phyloP scores from a whole-genome alignment of 352 stramenopile species.

The Globisporangium okanoganense region DNA sequence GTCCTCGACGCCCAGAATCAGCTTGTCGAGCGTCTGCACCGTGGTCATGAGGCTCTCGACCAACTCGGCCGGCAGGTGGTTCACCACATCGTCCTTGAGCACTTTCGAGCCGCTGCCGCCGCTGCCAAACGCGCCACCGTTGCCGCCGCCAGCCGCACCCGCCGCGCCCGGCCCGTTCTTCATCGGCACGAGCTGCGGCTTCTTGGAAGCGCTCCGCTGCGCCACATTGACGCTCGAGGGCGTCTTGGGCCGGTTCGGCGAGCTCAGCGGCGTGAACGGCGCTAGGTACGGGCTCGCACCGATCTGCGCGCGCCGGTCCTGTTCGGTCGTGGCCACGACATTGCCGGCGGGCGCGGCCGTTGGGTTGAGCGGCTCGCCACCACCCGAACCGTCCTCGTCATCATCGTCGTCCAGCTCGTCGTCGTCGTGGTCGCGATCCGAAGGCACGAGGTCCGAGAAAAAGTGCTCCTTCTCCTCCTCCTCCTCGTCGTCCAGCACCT shows the following conservation, averaged over 20 bases:
- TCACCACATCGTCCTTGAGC: constrained; percentile 54
- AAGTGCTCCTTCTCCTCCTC: constrained; percentile 34
- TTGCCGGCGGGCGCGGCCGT: constrained; percentile 4
- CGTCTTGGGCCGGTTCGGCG: constrained; percentile 49
- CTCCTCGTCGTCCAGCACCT: constrained; percentile 27
- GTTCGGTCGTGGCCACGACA: constrained; percentile 20
- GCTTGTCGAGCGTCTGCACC: constrained; percentile 64
- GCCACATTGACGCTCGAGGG: constrained; percentile 31
- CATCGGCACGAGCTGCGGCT: constrained; percentile 57
- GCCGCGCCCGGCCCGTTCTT: constrained; percentile 19
- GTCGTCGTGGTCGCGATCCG: constrained; percentile 12
- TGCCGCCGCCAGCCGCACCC: background rate
- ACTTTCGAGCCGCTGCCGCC: constrained; percentile 22
- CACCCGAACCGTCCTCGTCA: constrained; percentile 5
- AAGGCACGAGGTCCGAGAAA: constrained; percentile 21
- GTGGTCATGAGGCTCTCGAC: constrained; percentile 54
- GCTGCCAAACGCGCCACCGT: constrained; percentile 8
- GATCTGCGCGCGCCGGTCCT: constrained; percentile 59
- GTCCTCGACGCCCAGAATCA: constrained; percentile 52
- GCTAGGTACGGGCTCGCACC: constrained; percentile 59
- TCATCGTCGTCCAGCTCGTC: constrained; percentile 18
- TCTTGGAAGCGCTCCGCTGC: constrained; percentile 23
- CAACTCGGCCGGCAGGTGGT: constrained; percentile 48
- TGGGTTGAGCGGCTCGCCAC: background rate
- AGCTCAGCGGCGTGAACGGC: constrained; percentile 68